phyloP scores from a whole-genome alignment of 2,329 filamentous ascomycete genomes.

The Epichloe scottii region DNA sequence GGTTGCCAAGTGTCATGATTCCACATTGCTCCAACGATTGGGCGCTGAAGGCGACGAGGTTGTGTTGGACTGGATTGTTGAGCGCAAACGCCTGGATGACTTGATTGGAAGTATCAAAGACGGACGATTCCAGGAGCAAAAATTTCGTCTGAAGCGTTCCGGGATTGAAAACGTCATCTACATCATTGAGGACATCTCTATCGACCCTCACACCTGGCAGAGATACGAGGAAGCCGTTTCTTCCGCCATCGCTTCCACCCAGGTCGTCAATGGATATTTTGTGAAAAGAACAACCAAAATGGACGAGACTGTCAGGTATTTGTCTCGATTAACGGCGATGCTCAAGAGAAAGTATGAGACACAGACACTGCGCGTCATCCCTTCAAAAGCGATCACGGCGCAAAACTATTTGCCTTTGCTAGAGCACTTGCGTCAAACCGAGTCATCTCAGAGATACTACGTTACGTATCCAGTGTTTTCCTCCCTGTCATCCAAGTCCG shows the following conservation, averaged over 20 bases:
- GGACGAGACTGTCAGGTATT: conserved; percentile 66
- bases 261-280: conserved; percentile 69
- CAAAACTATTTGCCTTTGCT: conserved; percentile 55
- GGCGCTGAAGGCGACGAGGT: conserved; percentile 56
- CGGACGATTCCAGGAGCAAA: conserved; percentile 72
- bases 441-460: conserved; percentile 40
- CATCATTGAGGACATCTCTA: conserved; percentile 59
- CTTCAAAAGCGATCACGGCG: conserved; percentile 48
- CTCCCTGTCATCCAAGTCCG: conserved; percentile 61
- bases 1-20: conserved; percentile 60
- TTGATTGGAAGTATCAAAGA: conserved; percentile 72
- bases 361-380: conserved; percentile 48
- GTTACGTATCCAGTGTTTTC: conserved; percentile 62
- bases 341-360: conserved; percentile 53
- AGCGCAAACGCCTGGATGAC: conserved; percentile 71
- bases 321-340: conserved; percentile 58
- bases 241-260: conserved; percentile 63
- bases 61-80: conserved; percentile 68
- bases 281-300: conserved; percentile 63
- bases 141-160: conserved; percentile 61
- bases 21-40: conserved; percentile 38
- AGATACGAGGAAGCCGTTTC: conserved; percentile 55
- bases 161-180: conserved; percentile 70
- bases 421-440: conserved; percentile 40
- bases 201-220: conserved; percentile 39